Percentiles rank a stretch among this genome's conserved stretches.
These are phyloP conservation scores for Mangifera indica DNA, from an alignment of 345 rosid species.

Conservation along the genomic window DNA sequence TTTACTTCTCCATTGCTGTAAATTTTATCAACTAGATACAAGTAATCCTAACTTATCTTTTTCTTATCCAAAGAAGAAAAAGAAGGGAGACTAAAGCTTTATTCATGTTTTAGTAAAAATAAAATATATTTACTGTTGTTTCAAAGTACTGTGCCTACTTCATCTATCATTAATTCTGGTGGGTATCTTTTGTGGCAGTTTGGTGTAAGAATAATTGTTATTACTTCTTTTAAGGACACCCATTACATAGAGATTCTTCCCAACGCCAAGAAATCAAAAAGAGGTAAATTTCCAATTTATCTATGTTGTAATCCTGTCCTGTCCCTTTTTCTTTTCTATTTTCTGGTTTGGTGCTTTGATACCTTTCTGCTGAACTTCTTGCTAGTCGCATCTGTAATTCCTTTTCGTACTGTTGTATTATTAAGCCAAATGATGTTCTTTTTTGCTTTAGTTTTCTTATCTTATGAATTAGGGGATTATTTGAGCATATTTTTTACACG, in stretches of 20 bases:
- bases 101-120: not conserved
- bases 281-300: slow-evolving; percentile 44
- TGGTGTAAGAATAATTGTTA: slow-evolving; percentile 51
- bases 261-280: slow-evolving; percentile 47
- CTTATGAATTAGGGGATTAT: not conserved
- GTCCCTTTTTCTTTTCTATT: not conserved
- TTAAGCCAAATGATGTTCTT: too few species aligned
- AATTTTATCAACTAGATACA: not conserved
- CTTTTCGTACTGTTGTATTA: too few species aligned
- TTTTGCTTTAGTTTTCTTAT: not conserved
- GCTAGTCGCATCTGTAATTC: too few species aligned
- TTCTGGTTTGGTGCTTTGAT: not conserved
- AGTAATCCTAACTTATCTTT: not conserved
- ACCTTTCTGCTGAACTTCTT: too few species aligned
- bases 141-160: not conserved
- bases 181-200: slow-evolving; percentile 39
- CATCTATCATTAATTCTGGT: slow-evolving; percentile 9
- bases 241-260: slow-evolving; percentile 81
- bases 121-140: not conserved
- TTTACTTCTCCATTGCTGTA: too few species aligned
- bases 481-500: not conserved
- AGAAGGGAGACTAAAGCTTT: not conserved
- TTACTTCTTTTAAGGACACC: slow-evolving; percentile 86
- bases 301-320: not conserved
- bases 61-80: too few species aligned